These are phyloP conservation scores for Candida dendrica DNA, from an alignment of 805 yeast species.

Conservation along the genomic window DNA sequence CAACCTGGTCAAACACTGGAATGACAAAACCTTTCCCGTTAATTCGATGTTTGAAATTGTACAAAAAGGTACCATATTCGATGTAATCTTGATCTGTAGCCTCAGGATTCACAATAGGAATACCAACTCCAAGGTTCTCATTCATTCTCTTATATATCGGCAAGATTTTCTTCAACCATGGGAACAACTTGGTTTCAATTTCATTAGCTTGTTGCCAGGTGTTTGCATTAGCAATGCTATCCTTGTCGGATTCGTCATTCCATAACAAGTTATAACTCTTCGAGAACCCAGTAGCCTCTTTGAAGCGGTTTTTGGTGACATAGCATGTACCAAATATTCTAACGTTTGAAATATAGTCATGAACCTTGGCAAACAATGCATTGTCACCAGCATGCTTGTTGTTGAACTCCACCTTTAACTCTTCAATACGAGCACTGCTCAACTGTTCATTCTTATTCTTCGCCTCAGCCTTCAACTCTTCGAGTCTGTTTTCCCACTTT, in stretches of 20 bases:
- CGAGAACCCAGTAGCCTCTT: constrained; percentile 2
- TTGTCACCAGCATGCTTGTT: background rate
- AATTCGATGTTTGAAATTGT: constrained; percentile 12
- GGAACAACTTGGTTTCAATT: constrained; percentile 29
- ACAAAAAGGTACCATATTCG: constrained; percentile 12
- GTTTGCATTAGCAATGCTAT: constrained; percentile 1
- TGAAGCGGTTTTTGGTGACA: constrained; percentile 8
- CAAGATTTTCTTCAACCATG: constrained; percentile 29
- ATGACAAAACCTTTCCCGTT: constrained; percentile 24
- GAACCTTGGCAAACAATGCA: background rate
- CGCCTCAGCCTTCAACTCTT: background rate
- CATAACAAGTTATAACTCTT: constrained; percentile 4
- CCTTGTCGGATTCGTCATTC: constrained; percentile 6
- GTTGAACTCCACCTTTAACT: background rate
- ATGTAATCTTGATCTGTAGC: constrained; percentile 2
- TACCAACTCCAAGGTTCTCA: constrained; percentile 21
- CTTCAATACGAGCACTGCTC: background rate
- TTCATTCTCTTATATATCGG: constrained; percentile 32
- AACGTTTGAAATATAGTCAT: constrained; percentile 10
- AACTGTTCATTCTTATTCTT: background rate
- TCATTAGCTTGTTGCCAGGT: constrained; percentile 20
- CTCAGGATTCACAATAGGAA: constrained; percentile 17
- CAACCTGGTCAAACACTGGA: constrained; percentile 14
- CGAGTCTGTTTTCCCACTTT: background rate
- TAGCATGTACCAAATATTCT: constrained; percentile 18